Percentiles rank a stretch among this genome's conserved stretches.
phyloP scores from a whole-genome alignment of 352 stramenopile species.

The Globisporangium recalcitrans region DNA sequence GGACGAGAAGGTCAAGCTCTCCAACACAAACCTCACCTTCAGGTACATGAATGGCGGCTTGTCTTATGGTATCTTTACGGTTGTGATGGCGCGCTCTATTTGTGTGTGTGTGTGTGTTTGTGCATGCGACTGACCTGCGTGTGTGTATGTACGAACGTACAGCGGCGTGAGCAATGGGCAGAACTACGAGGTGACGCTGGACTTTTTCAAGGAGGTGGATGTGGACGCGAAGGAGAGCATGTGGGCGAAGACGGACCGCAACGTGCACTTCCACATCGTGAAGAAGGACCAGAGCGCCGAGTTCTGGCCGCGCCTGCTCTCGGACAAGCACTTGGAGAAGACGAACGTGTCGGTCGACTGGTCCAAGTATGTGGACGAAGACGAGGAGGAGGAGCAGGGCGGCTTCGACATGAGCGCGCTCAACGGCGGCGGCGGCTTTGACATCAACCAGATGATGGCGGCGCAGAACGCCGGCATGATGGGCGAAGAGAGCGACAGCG shows the following conservation, averaged over 20 bases:
- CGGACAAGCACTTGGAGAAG: constrained; percentile 96
- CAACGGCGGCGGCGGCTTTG: constrained; percentile 87
- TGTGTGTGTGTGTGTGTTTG: constrained; percentile 1
- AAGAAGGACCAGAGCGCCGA: constrained; percentile 93
- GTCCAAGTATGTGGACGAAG: constrained; percentile 96
- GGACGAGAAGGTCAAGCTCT: constrained; percentile 90
- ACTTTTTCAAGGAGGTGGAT: constrained; percentile 95
- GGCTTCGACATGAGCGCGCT: constrained; percentile 87
- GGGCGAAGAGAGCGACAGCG: constrained; percentile 58
- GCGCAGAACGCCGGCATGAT: constrained; percentile 81
- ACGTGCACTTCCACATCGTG: constrained; percentile 94
- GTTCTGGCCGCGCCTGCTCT: constrained; percentile 94
- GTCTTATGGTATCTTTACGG: not conserved
- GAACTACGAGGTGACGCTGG: constrained; percentile 92
- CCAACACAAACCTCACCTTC: constrained; percentile 87
- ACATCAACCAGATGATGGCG: constrained; percentile 94
- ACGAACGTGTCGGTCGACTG: constrained; percentile 96
- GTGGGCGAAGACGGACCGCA: constrained; percentile 94
- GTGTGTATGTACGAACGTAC: constrained; percentile 6
- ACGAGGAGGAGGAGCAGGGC: constrained; percentile 90
- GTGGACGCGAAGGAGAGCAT: constrained; percentile 87
- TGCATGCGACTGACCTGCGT: constrained; percentile 3
- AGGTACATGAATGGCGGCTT: constrained; percentile 30
- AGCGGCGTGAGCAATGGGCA: constrained; percentile 89
- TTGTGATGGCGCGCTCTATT: not conserved